Percentiles rank a stretch among this genome's conserved stretches.
These are phyloP conservation scores for Balamuthia mandrillaris DNA, from an alignment of 208 protist genomes.

Conservation along the genomic window DNA sequence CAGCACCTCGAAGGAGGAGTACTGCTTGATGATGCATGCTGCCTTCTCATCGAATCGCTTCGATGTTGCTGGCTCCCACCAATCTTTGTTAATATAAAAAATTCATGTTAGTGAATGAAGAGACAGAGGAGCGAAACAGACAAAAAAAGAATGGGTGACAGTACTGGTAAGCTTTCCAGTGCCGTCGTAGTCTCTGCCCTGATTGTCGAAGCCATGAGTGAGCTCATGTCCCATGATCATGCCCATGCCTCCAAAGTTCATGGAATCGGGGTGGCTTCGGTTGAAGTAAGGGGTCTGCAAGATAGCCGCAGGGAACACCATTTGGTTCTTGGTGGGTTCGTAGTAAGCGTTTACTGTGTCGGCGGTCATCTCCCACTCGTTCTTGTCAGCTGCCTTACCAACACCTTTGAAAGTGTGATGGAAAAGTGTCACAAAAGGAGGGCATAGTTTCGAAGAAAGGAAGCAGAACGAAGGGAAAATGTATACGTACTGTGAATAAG, in stretches of 20 bases:
- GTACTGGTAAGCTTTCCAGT: slow-evolving; percentile 34
- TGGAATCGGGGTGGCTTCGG: background rate
- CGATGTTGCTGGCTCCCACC: background rate
- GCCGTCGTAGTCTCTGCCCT: background rate
- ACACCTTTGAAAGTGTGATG: background rate
- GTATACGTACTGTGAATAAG: too few relatives aligned
- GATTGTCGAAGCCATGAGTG: slow-evolving; percentile 26
- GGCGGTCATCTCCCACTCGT: slow-evolving; percentile 17
- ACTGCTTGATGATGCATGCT: background rate
- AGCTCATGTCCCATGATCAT: slow-evolving; percentile 38
- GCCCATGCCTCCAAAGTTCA: slow-evolving; percentile 34
- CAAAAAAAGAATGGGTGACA: too few relatives aligned
- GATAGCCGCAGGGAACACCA: slow-evolving; percentile 36
- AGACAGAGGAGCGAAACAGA: too few relatives aligned
- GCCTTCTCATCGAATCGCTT: background rate
- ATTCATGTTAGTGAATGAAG: too few relatives aligned
- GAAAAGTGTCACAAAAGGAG: background rate
- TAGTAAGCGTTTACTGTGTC: slow-evolving; percentile 30
- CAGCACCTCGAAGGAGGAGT: slow-evolving; percentile 6
- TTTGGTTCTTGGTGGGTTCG: slow-evolving; percentile 7
- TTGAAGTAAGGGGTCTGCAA: slow-evolving; percentile 53
- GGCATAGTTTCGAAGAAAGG: too few relatives aligned
- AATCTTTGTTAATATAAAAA: too few relatives aligned
- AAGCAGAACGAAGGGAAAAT: too few relatives aligned
- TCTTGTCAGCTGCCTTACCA: background rate